Evolutionary conservation across 345 rosid genomes (phyloP).

Genomic region (Kernera saxatilis): DNA sequence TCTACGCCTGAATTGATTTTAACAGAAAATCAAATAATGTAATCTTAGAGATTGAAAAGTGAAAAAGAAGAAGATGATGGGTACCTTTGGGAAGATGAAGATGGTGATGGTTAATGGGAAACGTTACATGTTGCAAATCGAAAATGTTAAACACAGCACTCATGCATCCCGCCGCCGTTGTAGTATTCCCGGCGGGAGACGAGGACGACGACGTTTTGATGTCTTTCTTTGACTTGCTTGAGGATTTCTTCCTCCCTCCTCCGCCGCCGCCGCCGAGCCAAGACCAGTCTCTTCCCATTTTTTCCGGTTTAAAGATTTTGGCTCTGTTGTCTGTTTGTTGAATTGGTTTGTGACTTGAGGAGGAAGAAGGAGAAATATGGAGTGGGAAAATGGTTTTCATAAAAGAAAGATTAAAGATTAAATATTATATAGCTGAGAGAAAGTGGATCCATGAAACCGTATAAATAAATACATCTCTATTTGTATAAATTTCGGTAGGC

Average conservation of each 20-base stretch:
- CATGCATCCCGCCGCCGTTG: constrained; percentile 63
- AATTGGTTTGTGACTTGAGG: constrained; percentile 22
- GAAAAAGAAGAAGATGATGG: neutral
- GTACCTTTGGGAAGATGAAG: constrained; percentile 41
- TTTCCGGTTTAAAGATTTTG: constrained; percentile 3
- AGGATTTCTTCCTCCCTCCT: constrained; percentile 28
- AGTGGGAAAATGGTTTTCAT: constrained; percentile 7
- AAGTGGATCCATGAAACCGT: constrained; percentile 23
- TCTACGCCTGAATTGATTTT: constrained; percentile 42
- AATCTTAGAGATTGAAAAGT: neutral
- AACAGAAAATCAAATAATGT: neutral
- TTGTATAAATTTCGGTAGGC: neutral
- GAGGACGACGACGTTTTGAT: neutral
- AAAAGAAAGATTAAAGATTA: neutral
- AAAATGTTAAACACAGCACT: constrained; percentile 68
- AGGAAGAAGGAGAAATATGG: constrained; percentile 17
- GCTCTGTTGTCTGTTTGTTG: constrained; percentile 6
- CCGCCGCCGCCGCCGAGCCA: constrained; percentile 44
- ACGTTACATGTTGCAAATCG: constrained; percentile 61
- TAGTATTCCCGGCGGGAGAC: constrained; percentile 4
- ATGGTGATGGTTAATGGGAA: constrained; percentile 40
- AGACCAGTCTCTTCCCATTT: constrained; percentile 72
- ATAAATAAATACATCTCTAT: neutral
- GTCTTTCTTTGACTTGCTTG: constrained; percentile 32
- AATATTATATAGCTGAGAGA: constrained; percentile 12